Percentiles rank a stretch among this genome's conserved stretches.
phyloP scores from a whole-genome alignment of 2,329 filamentous ascomycete species.

The Arthrobotrys iridis region DNA sequence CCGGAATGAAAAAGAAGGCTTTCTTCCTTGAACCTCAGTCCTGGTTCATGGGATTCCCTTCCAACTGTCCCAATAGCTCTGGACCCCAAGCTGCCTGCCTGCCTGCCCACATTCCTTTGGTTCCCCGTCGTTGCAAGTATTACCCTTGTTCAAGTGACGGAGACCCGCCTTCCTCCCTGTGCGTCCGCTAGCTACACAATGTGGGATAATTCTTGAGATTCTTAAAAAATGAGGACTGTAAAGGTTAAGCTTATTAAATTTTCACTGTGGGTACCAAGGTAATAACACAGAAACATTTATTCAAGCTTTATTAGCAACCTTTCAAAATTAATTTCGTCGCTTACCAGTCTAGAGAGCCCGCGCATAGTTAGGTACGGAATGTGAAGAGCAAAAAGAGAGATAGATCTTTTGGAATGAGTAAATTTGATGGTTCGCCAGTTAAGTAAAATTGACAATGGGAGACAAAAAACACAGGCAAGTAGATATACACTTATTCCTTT shows the following conservation, averaged over 20 bases:
- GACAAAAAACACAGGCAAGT: conserved; percentile 12
- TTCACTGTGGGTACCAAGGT: not conserved
- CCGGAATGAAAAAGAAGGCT: conserved; percentile 11
- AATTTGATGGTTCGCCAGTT: conserved; percentile 14
- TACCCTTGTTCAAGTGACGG: conserved; percentile 28
- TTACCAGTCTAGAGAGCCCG: not conserved
- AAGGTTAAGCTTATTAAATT: not conserved
- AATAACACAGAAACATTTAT: not conserved
- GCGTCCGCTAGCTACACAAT: not conserved
- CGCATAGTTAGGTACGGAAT: too few relatives aligned
- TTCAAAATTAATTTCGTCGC: not conserved
- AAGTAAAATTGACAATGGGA: not conserved
- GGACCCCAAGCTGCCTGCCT: not conserved
- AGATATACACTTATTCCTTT: conserved; percentile 22
- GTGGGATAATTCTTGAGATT: not conserved
- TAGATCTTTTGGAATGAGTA: conserved; percentile 7
- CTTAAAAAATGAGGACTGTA: not conserved
- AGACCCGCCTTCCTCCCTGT: conserved; percentile 4
- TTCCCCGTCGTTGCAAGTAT: conserved; percentile 31
- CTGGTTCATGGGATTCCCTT: conserved; percentile 38
- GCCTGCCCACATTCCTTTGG: not conserved
- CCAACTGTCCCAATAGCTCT: not conserved
- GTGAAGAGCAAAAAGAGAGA: too few relatives aligned
- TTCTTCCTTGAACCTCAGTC: conserved; percentile 21
- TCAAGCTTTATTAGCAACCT: not conserved